Evolutionary conservation across 2,329 filamentous ascomycete genomes (phyloP).

Genomic region (Paecilomyces niveus): DNA sequence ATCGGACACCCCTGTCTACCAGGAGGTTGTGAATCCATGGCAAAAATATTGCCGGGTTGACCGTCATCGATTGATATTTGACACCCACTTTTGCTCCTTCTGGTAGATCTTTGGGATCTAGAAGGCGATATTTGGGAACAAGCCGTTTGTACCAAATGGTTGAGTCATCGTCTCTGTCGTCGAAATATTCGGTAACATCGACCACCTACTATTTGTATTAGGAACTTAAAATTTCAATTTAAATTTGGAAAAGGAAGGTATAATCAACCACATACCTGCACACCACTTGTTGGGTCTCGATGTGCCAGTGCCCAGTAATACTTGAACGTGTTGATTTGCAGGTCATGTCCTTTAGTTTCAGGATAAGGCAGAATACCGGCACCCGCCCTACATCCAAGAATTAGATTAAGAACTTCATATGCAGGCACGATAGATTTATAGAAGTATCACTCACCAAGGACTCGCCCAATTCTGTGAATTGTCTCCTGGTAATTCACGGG

Average conservation of each 20-base stretch:
- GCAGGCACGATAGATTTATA: not conserved
- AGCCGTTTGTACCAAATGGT: conserved; percentile 13
- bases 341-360: conserved; percentile 6
- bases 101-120: conserved; percentile 5
- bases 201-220: conserved; percentile 4
- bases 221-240: not conserved
- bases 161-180: conserved; percentile 11
- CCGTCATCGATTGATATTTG: not conserved
- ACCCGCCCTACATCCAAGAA: conserved; percentile 1
- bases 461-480: conserved; percentile 13
- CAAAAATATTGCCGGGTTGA: conserved; percentile 1
- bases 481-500: conserved; percentile 14
- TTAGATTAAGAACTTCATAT: not conserved
- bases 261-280: conserved; percentile 5
- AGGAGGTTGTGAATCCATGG: conserved; percentile 11
- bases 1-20: conserved; percentile 6
- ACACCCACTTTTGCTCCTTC: conserved; percentile 6
- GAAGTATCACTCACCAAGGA: conserved; percentile 9
- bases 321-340: conserved; percentile 12
- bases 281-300: conserved; percentile 13
- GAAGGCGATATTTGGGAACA: conserved; percentile 9
- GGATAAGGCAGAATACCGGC: conserved; percentile 10
- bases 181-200: conserved; percentile 11
- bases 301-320: conserved; percentile 16
- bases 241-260: not conserved